Conservation (phyloP, 768 basidiomycete species). For the Daedaleopsis nitida region DNA sequence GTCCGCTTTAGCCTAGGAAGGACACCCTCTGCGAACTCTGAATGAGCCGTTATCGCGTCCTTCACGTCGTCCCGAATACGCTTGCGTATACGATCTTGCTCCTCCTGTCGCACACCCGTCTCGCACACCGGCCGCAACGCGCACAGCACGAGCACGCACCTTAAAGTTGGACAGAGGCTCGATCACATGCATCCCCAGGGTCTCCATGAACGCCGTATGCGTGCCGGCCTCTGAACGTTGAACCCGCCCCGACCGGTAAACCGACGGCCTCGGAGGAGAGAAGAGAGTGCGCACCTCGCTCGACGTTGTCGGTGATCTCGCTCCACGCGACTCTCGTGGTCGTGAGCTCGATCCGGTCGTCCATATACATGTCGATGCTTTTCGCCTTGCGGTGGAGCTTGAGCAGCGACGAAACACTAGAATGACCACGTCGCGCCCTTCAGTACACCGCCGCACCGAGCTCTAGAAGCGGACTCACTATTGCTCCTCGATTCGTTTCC, state of each 20-base stretch:
- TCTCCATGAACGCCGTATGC: constrained; percentile 74
- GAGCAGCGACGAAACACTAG: constrained; percentile 72
- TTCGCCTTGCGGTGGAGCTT: constrained; percentile 74
- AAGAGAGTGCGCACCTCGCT: constrained; percentile 57
- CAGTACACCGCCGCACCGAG: neutral
- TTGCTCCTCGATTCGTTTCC: constrained; percentile 80
- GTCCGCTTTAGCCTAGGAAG: constrained; percentile 78
- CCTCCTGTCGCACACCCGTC: constrained; percentile 55
- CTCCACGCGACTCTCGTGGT: constrained; percentile 76
- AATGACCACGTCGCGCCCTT: neutral
- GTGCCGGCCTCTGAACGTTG: constrained; percentile 69
- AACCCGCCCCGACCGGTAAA: neutral
- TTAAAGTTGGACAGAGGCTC: constrained; percentile 66
- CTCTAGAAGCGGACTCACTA: constrained; percentile 57
- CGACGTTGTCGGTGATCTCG: constrained; percentile 84
- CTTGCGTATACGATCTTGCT: constrained; percentile 89
- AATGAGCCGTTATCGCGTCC: constrained; percentile 72
- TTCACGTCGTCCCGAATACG: constrained; percentile 91
- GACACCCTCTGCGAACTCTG: constrained; percentile 78
- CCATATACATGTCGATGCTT: constrained; percentile 67
- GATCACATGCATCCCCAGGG: constrained; percentile 74
- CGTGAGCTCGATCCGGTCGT: constrained; percentile 66
- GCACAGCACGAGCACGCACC: constrained; percentile 38
- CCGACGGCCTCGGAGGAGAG: neutral
- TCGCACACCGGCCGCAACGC: neutral